These are phyloP conservation scores for Nadsonia starkeyi-henricii DNA, from an alignment of 1,139 yeast species.

Conservation along the genomic window DNA sequence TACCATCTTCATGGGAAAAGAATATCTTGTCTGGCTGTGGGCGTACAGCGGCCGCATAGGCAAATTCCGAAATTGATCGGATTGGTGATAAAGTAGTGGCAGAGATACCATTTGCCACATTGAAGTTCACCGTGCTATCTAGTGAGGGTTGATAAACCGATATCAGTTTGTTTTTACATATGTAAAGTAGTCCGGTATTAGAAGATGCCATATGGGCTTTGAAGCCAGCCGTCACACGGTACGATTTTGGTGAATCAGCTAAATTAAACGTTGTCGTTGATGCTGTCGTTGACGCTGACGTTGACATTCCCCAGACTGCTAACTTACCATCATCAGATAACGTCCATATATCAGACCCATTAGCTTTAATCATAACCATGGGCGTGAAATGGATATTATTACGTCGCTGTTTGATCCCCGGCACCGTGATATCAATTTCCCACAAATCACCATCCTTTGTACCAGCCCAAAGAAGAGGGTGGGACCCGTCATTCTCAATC, in stretches of 20 bases:
- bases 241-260: conserved; percentile 18
- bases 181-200: conserved; percentile 22
- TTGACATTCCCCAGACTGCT: conserved; percentile 20
- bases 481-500: conserved; percentile 14
- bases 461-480: conserved; percentile 24
- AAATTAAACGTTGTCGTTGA: conserved; percentile 9
- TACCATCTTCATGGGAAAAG: conserved; percentile 32
- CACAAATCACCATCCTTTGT: conserved; percentile 25
- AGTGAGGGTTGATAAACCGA: conserved; percentile 22
- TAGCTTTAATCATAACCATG: conserved; percentile 17
- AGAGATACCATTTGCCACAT: conserved; percentile 8
- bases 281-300: conserved; percentile 2
- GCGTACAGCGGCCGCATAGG: conserved; percentile 20
- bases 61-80: conserved; percentile 19
- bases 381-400: conserved; percentile 20
- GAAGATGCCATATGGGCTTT: conserved; percentile 18
- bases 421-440: conserved; percentile 17
- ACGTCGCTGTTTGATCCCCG: conserved; percentile 14
- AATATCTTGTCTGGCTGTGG: conserved; percentile 20
- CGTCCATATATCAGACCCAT: conserved; percentile 21
- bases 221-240: conserved; percentile 21
- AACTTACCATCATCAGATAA: conserved; percentile 28
- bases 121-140: conserved; percentile 12
- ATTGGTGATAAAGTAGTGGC: conserved; percentile 5
- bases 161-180: conserved; percentile 23